A percentile compares a stretch with the other conserved stretches of the same genome.
Conservation (phyloP, 2,329 filamentous ascomycete genomes). For the Pseudomassariella vexata region DNA sequence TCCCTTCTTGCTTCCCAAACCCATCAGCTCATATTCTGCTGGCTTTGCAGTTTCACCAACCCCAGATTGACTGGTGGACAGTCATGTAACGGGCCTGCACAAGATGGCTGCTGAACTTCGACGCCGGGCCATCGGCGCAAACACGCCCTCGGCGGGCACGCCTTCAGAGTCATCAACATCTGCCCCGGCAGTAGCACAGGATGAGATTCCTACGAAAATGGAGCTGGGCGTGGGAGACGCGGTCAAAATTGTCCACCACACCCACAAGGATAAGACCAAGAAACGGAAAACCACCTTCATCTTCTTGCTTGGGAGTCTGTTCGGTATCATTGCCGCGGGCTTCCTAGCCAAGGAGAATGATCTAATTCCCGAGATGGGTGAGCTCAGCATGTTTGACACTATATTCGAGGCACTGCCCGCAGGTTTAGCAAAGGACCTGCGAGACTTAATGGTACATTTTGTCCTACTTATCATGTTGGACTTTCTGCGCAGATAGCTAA, state of each 20-base stretch:
- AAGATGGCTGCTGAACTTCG: constrained; percentile 24
- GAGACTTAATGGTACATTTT: constrained; percentile 68
- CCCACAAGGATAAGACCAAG: constrained; percentile 42
- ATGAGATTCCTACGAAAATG: constrained; percentile 27
- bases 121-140: constrained; percentile 19
- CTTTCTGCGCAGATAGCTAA: constrained; percentile 3
- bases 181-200: constrained; percentile 18
- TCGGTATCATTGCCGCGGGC: constrained; percentile 80
- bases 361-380: constrained; percentile 66
- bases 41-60: too few relatives aligned
- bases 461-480: constrained; percentile 9
- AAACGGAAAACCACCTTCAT: constrained; percentile 78
- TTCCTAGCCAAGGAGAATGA: constrained; percentile 89
- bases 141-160: too few relatives aligned
- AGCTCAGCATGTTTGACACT: constrained; percentile 78
- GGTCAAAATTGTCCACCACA: constrained; percentile 34
- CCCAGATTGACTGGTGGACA: not conserved
- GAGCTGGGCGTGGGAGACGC: too few relatives aligned
- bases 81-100: constrained; percentile 19
- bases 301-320: constrained; percentile 83
- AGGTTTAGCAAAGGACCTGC: constrained; percentile 78
- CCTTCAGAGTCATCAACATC: constrained; percentile 23
- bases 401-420: constrained; percentile 84
- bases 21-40: too few relatives aligned
- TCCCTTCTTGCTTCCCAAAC: too few relatives aligned